Percentiles rank a stretch among this genome's conserved stretches.
phyloP scores from a whole-genome alignment of 2,329 filamentous ascomycete genomes.

The Colletotrichum liaoningense region DNA sequence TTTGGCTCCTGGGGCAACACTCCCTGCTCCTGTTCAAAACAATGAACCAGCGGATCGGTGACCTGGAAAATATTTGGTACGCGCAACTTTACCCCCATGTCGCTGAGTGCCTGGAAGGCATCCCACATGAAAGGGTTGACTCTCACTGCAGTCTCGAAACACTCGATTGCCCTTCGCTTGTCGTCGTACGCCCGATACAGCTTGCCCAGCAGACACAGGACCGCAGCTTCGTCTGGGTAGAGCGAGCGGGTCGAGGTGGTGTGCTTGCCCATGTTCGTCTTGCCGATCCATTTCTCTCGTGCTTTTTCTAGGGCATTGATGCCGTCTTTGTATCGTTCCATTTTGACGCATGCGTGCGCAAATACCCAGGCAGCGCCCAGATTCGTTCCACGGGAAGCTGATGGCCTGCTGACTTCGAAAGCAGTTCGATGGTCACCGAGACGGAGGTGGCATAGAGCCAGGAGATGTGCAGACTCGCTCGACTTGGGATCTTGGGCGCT shows the following conservation, averaged over 20 bases:
- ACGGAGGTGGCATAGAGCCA: constrained; percentile 86
- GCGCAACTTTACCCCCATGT: constrained; percentile 84
- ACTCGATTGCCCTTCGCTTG: constrained; percentile 84
- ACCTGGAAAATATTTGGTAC: constrained; percentile 89
- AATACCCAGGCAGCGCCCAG: constrained; percentile 92
- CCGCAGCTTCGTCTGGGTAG: constrained; percentile 84
- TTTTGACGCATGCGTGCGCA: constrained; percentile 85
- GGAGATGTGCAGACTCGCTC: constrained; percentile 83
- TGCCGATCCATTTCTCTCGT: constrained; percentile 78
- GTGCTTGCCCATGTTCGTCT: constrained; percentile 85
- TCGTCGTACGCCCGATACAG: constrained; percentile 86
- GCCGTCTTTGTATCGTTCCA: constrained; percentile 85
- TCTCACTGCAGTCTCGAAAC: constrained; percentile 89
- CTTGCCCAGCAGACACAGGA: constrained; percentile 88
- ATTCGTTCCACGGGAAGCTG: constrained; percentile 78
- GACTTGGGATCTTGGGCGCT: constrained; percentile 85
- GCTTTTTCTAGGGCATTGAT: constrained; percentile 86
- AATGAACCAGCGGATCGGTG: constrained; percentile 64
- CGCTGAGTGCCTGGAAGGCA: constrained; percentile 89
- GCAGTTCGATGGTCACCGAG: constrained; percentile 87
- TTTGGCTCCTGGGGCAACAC: constrained; percentile 48
- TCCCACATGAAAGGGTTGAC: constrained; percentile 98
- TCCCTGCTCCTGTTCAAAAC: constrained; percentile 55
- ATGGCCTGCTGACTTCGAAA: constrained; percentile 81
- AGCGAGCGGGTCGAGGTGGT: constrained; percentile 79